These are phyloP conservation scores for Penicillium flavigenum DNA, from an alignment of 495 filamentous ascomycete species.

Conservation along the genomic window DNA sequence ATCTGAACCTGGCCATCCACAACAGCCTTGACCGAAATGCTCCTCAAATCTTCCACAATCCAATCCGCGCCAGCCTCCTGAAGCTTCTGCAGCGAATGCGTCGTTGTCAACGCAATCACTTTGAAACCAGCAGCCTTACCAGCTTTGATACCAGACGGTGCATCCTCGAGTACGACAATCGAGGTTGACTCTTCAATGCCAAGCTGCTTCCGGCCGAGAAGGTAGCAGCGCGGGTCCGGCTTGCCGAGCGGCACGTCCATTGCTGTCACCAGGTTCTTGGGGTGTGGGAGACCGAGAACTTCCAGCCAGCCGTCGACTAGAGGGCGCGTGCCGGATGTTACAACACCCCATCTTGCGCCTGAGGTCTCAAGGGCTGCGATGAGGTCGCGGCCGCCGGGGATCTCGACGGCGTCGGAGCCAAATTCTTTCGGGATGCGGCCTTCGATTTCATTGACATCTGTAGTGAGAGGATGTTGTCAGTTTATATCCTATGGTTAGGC, in stretches of 20 bases:
- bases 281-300: constrained; percentile 70
- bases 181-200: constrained; percentile 51
- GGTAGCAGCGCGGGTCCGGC: constrained; percentile 80
- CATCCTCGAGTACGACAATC: constrained; percentile 86
- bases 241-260: constrained; percentile 86
- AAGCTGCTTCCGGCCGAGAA: constrained; percentile 64
- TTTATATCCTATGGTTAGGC: background rate
- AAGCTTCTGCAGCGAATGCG: constrained; percentile 72
- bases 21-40: constrained; percentile 58
- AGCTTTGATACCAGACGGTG: constrained; percentile 83
- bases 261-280: constrained; percentile 73
- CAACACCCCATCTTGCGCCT: constrained; percentile 79
- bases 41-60: constrained; percentile 77
- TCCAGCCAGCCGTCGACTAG: constrained; percentile 85
- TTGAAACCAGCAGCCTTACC: constrained; percentile 88
- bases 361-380: constrained; percentile 57
- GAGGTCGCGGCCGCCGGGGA: constrained; percentile 65
- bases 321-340: constrained; percentile 82
- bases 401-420: constrained; percentile 76
- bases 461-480: constrained; percentile 8
- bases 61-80: constrained; percentile 76
- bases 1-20: constrained; percentile 56
- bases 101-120: constrained; percentile 85
- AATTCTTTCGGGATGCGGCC: constrained; percentile 71
- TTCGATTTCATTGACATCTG: constrained; percentile 80